phyloP scores from a whole-genome alignment of 371 early-diverging fungal species.

The Mucor velutinosus region DNA sequence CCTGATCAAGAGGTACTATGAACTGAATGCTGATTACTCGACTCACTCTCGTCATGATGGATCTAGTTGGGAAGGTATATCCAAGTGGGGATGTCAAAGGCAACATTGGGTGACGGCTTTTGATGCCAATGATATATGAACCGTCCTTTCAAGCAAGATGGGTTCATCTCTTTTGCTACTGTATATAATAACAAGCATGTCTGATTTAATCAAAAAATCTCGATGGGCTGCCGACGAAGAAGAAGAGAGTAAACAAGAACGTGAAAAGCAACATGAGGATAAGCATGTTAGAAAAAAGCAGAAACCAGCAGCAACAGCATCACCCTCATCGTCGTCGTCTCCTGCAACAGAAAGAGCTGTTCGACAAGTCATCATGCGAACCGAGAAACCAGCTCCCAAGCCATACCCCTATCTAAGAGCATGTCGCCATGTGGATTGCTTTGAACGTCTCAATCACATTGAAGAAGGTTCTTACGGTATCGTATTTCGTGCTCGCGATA shows the following conservation, averaged over 20 bases:
- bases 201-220: constrained; percentile 31
- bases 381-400: constrained; percentile 9
- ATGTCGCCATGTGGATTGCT: constrained; percentile 83
- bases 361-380: constrained; percentile 10
- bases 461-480: constrained; percentile 99
- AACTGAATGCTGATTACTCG: too few relatives aligned
- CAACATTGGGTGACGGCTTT: neutral
- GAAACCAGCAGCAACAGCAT: neutral
- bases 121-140: neutral
- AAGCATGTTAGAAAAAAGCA: neutral
- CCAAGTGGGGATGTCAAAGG: too few relatives aligned
- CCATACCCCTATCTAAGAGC: constrained; percentile 31
- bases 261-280: constrained; percentile 8
- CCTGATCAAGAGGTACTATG: too few relatives aligned
- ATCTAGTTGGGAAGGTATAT: too few relatives aligned
- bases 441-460: constrained; percentile 93
- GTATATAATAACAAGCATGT: neutral
- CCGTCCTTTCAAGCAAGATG: too few relatives aligned
- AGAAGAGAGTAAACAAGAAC: neutral
- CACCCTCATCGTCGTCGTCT: too few relatives aligned
- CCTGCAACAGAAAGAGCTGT: neutral
- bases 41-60: too few relatives aligned
- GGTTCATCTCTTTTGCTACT: neutral
- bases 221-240: constrained; percentile 42
- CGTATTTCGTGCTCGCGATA: constrained; percentile 96